A percentile compares a stretch with the other conserved stretches of the same genome.
phyloP scores from a whole-genome alignment of 441 rosid species.

The Viola pubescens region DNA sequence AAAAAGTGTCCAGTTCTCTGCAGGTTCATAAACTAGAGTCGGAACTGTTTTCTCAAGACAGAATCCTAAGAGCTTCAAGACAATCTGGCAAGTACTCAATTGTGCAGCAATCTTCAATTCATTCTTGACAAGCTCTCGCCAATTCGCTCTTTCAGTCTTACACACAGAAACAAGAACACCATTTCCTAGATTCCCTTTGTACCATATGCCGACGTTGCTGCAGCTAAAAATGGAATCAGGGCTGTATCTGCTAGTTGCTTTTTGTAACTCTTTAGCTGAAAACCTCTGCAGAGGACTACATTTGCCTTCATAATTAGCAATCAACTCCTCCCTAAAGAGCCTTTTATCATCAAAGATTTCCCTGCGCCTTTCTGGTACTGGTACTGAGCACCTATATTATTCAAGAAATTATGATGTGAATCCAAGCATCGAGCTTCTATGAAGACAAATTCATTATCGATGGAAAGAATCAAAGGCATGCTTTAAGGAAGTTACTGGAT shows the following conservation, averaged over 20 bases:
- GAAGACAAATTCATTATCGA: no score
- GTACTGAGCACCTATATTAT: background rate
- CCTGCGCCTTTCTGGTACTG: background rate
- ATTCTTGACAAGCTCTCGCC: constrained; percentile 6
- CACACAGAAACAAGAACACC: background rate
- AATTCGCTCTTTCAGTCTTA: background rate
- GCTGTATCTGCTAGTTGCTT: constrained; percentile 26
- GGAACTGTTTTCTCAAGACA: constrained; percentile 32
- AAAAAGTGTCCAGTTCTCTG: constrained; percentile 19
- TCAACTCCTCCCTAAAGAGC: constrained; percentile 25
- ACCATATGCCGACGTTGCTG: background rate
- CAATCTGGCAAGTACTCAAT: constrained; percentile 32
- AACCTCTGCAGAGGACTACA: constrained; percentile 26
- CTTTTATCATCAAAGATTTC: constrained; percentile 21
- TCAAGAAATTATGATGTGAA: background rate
- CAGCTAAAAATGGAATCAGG: background rate
- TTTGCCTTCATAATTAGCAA: constrained; percentile 26
- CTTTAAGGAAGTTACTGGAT: no score
- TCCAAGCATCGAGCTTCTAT: no score
- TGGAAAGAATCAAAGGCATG: no score
- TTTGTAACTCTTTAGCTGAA: constrained; percentile 22
- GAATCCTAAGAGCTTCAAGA: constrained; percentile 34
- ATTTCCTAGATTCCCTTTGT: constrained; percentile 10
- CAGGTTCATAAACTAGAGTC: constrained; percentile 24
- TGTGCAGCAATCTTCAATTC: constrained; percentile 22